Evolutionary conservation across 1,284 basidiomycete species (phyloP).

Genomic region (Ceratobasidium sp.): DNA sequence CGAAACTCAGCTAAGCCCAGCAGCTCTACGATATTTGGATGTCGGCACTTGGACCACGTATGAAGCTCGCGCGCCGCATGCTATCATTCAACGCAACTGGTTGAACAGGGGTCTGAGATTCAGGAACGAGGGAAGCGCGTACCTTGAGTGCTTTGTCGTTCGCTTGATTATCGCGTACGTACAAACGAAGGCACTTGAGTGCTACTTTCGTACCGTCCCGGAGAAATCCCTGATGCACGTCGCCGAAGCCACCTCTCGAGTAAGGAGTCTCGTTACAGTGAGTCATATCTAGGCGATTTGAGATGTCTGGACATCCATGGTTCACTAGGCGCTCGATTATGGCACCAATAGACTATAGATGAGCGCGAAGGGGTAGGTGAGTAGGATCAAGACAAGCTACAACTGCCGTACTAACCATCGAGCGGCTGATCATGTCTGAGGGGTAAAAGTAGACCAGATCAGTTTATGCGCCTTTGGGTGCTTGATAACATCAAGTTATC

Average conservation of each 20-base stretch:
- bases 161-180: background rate
- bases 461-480: too few relatives aligned
- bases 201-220: background rate
- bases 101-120: background rate
- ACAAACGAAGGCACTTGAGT: conserved; percentile 4
- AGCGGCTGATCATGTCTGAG: too few relatives aligned
- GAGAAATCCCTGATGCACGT: background rate
- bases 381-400: too few relatives aligned
- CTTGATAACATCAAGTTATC: too few relatives aligned
- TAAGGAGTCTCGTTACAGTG: background rate
- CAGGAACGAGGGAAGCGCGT: background rate
- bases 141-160: conserved; percentile 1
- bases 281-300: background rate
- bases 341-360: background rate
- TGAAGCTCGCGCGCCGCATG: background rate
- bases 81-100: background rate
- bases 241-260: conserved; percentile 7
- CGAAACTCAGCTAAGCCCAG: background rate
- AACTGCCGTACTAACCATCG: too few relatives aligned
- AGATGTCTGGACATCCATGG: conserved; percentile 5
- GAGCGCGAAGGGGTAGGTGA: too few relatives aligned
- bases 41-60: conserved; percentile 4
- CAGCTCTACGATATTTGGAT: conserved; percentile 4
- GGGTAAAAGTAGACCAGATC: too few relatives aligned
- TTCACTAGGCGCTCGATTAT: background rate